phyloP scores from a whole-genome alignment of 352 stramenopile species.

The Phytopythium cucurbitacearum region DNA sequence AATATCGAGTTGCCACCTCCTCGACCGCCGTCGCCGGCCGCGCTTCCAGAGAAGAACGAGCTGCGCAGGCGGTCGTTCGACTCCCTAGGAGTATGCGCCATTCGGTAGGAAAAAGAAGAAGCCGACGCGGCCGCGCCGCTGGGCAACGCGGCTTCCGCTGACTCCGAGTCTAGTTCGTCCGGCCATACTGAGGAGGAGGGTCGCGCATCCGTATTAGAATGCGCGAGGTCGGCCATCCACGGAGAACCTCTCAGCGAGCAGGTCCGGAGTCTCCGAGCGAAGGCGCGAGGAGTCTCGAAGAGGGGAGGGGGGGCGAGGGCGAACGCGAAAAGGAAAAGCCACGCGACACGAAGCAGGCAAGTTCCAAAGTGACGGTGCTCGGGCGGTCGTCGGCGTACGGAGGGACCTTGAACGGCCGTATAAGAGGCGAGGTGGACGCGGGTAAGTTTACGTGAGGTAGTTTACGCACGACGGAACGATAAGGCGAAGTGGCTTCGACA shows the following conservation, averaged over 20 bases:
- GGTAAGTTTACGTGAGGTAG: not conserved
- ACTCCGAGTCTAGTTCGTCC: constrained; percentile 3
- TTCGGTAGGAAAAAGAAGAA: constrained; percentile 63
- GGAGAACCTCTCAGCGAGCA: constrained; percentile 5
- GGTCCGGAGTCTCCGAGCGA: too few relatives aligned
- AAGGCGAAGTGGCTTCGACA: not conserved
- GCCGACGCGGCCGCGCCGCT: constrained; percentile 13
- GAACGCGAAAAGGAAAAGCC: not conserved
- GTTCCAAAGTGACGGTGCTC: constrained; percentile 6
- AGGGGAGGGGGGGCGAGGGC: not conserved
- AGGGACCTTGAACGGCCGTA: constrained; percentile 2
- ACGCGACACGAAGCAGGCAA: not conserved
- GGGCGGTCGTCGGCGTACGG: too few relatives aligned
- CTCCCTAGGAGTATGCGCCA: constrained; percentile 60
- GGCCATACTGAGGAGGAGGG: constrained; percentile 4
- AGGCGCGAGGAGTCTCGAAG: not conserved
- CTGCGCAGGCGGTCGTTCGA: constrained; percentile 14
- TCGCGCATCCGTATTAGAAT: constrained; percentile 9
- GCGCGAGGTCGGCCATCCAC: constrained; percentile 37
- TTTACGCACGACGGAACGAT: too few relatives aligned
- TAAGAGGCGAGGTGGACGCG: not conserved
- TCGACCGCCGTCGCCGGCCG: constrained; percentile 4
- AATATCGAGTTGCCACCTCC: constrained; percentile 4
- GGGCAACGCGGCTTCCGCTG: constrained; percentile 1
- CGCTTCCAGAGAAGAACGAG: constrained; percentile 10